Evolutionary conservation across 2,329 filamentous ascomycete genomes (phyloP).

Genomic region (Plenodomus biglobosus): DNA sequence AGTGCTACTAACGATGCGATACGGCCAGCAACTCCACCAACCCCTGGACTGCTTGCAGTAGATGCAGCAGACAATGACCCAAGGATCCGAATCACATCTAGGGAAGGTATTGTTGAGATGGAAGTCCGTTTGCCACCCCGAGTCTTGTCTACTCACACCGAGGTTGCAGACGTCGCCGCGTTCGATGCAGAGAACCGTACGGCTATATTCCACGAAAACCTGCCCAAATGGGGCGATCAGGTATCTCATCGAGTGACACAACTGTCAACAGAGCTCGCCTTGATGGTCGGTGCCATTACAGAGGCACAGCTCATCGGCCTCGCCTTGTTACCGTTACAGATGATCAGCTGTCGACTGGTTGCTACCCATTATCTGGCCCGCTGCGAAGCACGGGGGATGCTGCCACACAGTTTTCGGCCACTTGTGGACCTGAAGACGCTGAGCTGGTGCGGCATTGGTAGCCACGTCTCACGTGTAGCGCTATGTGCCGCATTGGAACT

Average conservation of each 20-base stretch:
- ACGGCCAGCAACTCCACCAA: conserved; percentile 27
- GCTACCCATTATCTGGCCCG: conserved; percentile 33
- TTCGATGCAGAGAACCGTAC: conserved; percentile 9
- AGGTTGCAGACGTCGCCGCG: conserved; percentile 18
- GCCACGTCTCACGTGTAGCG: conserved; percentile 34
- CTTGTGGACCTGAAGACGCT: conserved; percentile 6
- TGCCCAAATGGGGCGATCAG: conserved; percentile 4
- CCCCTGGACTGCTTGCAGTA: conserved; percentile 1
- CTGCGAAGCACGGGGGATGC: conserved; percentile 8
- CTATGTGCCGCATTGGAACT: conserved; percentile 38
- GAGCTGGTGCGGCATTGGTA: conserved; percentile 22
- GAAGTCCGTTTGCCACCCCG: conserved; percentile 42
- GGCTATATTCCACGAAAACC: conserved; percentile 5
- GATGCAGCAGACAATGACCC: conserved; percentile 30
- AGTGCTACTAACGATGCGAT: conserved; percentile 11
- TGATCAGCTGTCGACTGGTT: conserved; percentile 34
- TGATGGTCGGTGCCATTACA: conserved; percentile 36
- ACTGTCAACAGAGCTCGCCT: conserved; percentile 38
- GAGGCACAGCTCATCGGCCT: conserved; percentile 37
- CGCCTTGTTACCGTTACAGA: conserved; percentile 34
- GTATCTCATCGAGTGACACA: conserved; percentile 39
- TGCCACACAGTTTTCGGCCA: conserved; percentile 9
- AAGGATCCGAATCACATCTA: conserved; percentile 43
- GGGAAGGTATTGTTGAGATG: conserved; percentile 43
- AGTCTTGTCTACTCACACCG: conserved; percentile 33